Base-by-base conservation (phyloP, 129 eudicot species). In the Arctium minus region DNA sequence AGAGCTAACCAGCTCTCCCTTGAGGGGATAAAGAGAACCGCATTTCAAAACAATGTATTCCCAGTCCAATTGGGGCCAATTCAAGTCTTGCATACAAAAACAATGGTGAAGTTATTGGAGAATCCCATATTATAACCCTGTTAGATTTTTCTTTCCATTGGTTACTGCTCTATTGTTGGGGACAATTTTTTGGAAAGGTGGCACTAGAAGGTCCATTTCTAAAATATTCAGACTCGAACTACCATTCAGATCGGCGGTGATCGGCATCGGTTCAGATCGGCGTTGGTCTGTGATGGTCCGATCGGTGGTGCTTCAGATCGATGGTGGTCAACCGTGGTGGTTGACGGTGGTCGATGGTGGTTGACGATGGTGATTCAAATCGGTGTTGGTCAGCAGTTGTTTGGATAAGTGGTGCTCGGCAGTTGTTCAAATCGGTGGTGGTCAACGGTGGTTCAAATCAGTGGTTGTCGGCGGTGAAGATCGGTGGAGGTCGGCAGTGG, bases 91-190 rank as follows among this genome's bases (percentile, higher is more conserved):
- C 80, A 76, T 92, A 6, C 88, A 93, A 93, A 92, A 92, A 71
- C 97, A 89, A 80, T 77, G 88, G 86, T 71, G 85, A 90, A 89
- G 90, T 80, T 92, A 92, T 62, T 92, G 97, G 97, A 92, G 97
- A 86, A 89, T 77, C 83, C 97, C 97, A 53, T 89, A 88, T 10
- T 89, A 89, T 73, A 92, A 92, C 67, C 93, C 89, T 76, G 84
- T 79, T 8, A 75, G 97, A 82, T 86, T 42, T 84, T 82, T 92
- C 84, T 89, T 89, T 85, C 83, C 92, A 37, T 81, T 88, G 30
- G 89, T 88, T 29, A 44, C 81, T 35, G 92, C 89, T 6, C 84
- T 92, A 3, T 60, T 92, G 40, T 74, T 92, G 15, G 93, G 97
- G 62, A 74, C 89, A 77, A 85, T 92, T 32, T 92, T 92, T 79